A percentile compares a stretch with the other conserved stretches of the same genome.
These are phyloP conservation scores for Linnemannia elongata DNA, from an alignment of 192 early-diverging fungal species.

Conservation along the genomic window DNA sequence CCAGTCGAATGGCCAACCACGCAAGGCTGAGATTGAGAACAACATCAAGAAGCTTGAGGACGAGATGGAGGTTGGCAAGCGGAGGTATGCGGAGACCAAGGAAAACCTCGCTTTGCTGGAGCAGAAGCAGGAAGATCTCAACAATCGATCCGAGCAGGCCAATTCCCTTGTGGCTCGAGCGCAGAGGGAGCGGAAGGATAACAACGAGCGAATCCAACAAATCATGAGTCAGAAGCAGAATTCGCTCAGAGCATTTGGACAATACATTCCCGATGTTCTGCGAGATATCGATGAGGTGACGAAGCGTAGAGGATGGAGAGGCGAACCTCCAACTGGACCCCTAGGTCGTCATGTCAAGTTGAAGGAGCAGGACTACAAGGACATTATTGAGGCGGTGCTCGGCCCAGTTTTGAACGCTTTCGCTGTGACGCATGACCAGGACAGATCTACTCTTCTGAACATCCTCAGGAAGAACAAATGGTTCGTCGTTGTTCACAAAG, in stretches of 20 bases:
- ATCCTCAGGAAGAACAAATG: slow-evolving; percentile 68
- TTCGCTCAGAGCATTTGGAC: slow-evolving; percentile 81
- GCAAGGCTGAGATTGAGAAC: slow-evolving; percentile 54
- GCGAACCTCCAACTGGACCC: slow-evolving; percentile 74
- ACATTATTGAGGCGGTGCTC: slow-evolving; percentile 74
- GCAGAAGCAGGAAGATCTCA: slow-evolving; percentile 7
- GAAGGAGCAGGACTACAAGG: slow-evolving; percentile 67
- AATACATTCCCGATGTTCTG: slow-evolving; percentile 72
- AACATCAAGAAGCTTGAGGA: slow-evolving; percentile 57
- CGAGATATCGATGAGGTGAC: slow-evolving; percentile 59
- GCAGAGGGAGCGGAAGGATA: slow-evolving; percentile 36
- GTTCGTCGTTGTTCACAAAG: slow-evolving; percentile 28
- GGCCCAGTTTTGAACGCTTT: slow-evolving; percentile 75
- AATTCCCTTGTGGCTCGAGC: slow-evolving; percentile 3
- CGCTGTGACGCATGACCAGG: slow-evolving; percentile 76
- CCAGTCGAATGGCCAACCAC: slow-evolving; percentile 40
- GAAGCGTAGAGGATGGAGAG: slow-evolving; percentile 58
- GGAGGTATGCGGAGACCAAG: slow-evolving; percentile 22
- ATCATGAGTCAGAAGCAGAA: slow-evolving; percentile 75
- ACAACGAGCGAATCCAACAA: slow-evolving; percentile 51
- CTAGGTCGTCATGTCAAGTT: slow-evolving; percentile 77
- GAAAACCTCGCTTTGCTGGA: slow-evolving; percentile 9
- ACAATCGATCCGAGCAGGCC: slow-evolving; percentile 8
- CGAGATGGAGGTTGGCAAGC: slow-evolving; percentile 51
- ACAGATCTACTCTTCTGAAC: slow-evolving; percentile 63